These are phyloP conservation scores for Chamaecrista fasciculata DNA, from an alignment of 306 rosid species.

Conservation along the genomic window DNA sequence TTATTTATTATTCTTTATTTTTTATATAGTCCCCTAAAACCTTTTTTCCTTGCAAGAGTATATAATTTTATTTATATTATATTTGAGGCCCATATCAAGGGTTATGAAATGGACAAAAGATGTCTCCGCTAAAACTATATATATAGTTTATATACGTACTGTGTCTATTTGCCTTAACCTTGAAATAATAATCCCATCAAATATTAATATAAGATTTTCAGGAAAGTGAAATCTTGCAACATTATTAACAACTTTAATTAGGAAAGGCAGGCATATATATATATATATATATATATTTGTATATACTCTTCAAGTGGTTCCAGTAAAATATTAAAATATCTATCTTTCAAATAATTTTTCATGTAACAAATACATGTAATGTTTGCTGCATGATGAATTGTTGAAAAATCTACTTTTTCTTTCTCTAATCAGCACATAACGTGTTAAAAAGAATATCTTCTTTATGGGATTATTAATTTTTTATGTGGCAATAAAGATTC, in stretches of 20 bases:
- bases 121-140: conserved; percentile 1
- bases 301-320: background rate
- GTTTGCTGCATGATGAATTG: background rate
- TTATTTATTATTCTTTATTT: no score
- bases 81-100: conserved; percentile 16
- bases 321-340: conserved; percentile 4
- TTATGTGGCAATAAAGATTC: background rate
- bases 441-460: conserved; percentile 6
- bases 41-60: no score
- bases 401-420: no score
- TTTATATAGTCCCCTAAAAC: no score
- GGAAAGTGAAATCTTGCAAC: conserved; percentile 33
- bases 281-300: no score
- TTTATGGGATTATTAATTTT: background rate
- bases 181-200: conserved; percentile 11
- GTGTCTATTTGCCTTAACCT: background rate
- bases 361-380: background rate
- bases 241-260: conserved; percentile 11
- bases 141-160: background rate
- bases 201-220: background rate
- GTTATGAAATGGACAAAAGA: conserved; percentile 19
- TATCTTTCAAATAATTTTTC: background rate
- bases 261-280: no score
- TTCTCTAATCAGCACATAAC: no score
- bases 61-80: background rate